phyloP scores from a whole-genome alignment of 305 asterid species.

The Monarda citriodora region DNA sequence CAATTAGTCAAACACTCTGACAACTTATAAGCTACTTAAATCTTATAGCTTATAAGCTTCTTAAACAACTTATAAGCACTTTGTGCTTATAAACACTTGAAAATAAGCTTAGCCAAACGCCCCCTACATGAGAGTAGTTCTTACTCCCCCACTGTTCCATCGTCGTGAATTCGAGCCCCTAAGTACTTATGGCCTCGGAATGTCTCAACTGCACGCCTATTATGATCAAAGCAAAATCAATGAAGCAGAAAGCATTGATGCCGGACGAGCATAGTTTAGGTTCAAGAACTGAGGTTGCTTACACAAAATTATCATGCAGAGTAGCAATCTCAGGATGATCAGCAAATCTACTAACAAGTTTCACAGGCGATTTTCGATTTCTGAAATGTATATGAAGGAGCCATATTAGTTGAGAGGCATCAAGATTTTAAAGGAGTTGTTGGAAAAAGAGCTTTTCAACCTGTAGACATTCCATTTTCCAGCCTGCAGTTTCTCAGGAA shows the following conservation, averaged over 20 bases:
- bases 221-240: neutral
- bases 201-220: constrained; percentile 44
- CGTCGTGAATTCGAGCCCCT: constrained; percentile 52
- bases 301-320: constrained; percentile 70
- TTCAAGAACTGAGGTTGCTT: constrained; percentile 24
- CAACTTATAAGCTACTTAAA: too few relatives aligned
- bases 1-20: too few relatives aligned
- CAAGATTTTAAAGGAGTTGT: neutral
- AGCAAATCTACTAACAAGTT: constrained; percentile 42
- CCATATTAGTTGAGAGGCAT: neutral
- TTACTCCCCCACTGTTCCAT: constrained; percentile 74
- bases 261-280: neutral
- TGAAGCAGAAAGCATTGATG: neutral
- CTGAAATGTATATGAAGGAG: constrained; percentile 28
- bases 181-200: constrained; percentile 47
- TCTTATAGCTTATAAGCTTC: too few relatives aligned
- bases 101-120: too few relatives aligned
- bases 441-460: constrained; percentile 21
- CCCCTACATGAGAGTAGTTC: constrained; percentile 27
- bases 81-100: too few relatives aligned
- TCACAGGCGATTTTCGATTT: constrained; percentile 49
- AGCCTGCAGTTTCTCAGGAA: constrained; percentile 61
- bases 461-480: constrained; percentile 82
- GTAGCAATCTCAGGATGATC: constrained; percentile 71
- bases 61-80: too few relatives aligned